Base-by-base conservation (phyloP, 1,284 basidiomycete species). In the Mycosarcoma maydis region DNA sequence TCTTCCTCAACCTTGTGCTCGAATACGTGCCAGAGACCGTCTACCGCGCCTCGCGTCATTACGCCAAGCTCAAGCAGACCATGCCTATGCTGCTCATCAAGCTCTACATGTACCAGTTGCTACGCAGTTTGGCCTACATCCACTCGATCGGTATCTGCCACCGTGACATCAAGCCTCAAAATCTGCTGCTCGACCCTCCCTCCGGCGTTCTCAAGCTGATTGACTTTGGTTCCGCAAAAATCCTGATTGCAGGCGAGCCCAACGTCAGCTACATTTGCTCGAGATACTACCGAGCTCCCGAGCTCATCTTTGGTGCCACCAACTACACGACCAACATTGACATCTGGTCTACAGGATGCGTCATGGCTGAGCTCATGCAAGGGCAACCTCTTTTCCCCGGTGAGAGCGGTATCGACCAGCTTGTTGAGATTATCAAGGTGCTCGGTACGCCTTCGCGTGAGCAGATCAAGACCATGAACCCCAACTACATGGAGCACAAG, bases 251-350 rank as follows among this genome's bases (percentile, higher is more conserved):
- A 13, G 94, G 94, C 56, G 95, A 99, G 83, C 96, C 95, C 61
- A 99, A 99, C 84, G 95, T 99, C 83, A 93, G 90, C 84, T 99
- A 99, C 85, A 99, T 99, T 82, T 99, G 95, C 86, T 99, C 95
- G 75, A 88, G 95, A 82, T 99, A 99, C 86, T 99, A 99, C 85
- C 90, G 95, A 76, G 96, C 95, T 47, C 96, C 95, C 20, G 95
- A 99, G 85, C 89, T 99, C 82, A 99, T 99, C 83, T 99, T 99
- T 83, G 95, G 95, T 50, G 95, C 95, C 32, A 98, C 96, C 61
- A 99, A 99, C 86, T 99, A 99, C 86, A 97, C 94, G n/a, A 98
- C 95, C 75, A 97, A 97, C 84, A 99, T 99, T 80, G 94, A 99
- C 83, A 95, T 99, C 79, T 99, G 95, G 95, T 98, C 94, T 71